Percentiles rank a stretch among this genome's conserved stretches.
These are phyloP conservation scores for Psilocybe mexicana DNA, from an alignment of 1,284 basidiomycete genomes.

Conservation along the genomic window DNA sequence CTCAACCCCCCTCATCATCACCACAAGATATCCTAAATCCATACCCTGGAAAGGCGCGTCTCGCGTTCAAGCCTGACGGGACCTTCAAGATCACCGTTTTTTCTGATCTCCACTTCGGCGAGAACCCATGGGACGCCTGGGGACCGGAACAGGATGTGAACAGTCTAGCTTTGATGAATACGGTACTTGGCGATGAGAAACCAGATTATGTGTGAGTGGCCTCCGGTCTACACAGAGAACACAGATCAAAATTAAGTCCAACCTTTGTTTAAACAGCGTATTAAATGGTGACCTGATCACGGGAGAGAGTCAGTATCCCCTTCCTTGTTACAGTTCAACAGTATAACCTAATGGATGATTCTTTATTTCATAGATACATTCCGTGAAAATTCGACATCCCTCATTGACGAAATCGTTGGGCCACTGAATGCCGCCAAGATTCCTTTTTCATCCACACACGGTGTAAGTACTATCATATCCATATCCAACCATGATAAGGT, in stretches of 20 bases:
- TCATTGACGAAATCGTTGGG: constrained; percentile 51
- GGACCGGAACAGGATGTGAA: constrained; percentile 63
- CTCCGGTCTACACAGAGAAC: constrained; percentile 26
- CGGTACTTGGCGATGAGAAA: constrained; percentile 49
- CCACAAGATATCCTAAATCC: constrained; percentile 32
- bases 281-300: constrained; percentile 68
- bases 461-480: constrained; percentile 38
- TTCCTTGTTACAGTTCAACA: too few species aligned
- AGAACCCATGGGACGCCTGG: constrained; percentile 69
- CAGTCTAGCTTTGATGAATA: constrained; percentile 55
- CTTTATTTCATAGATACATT: constrained; percentile 54
- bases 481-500: neutral
- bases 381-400: constrained; percentile 49
- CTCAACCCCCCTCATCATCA: neutral
- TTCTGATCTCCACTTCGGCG: constrained; percentile 68
- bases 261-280: constrained; percentile 40
- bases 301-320: constrained; percentile 52
- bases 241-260: constrained; percentile 30
- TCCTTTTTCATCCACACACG: constrained; percentile 59
- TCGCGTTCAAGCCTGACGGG: constrained; percentile 50
- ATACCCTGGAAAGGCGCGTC: constrained; percentile 48
- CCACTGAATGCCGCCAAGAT: constrained; percentile 48
- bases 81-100: constrained; percentile 70
- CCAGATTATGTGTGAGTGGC: constrained; percentile 63
- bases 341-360: neutral